Percentiles rank a stretch among this genome's conserved stretches.
Conservation (phyloP, 2,329 filamentous ascomycete genomes). For the Trichoderma oligosporum region DNA sequence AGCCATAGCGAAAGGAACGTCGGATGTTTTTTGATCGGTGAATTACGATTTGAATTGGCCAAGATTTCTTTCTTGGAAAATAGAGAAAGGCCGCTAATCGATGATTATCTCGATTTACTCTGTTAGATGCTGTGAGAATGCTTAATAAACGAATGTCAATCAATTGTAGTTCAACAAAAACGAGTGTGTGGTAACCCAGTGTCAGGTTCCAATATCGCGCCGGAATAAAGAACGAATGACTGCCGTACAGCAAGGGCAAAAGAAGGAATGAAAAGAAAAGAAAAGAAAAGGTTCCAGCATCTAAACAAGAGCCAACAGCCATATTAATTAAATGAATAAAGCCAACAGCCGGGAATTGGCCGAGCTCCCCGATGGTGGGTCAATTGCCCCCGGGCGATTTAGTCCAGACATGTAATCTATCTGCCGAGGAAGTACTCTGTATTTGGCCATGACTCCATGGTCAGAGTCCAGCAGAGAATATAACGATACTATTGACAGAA, state of each 20-base stretch:
- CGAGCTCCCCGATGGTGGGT: background rate
- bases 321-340: background rate
- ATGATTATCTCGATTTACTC: background rate
- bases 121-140: background rate
- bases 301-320: conserved; percentile 1
- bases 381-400: too few relatives aligned
- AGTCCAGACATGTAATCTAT: too few relatives aligned
- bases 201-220: background rate
- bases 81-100: background rate
- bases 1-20: background rate
- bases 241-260: too few relatives aligned
- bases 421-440: too few relatives aligned
- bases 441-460: too few relatives aligned
- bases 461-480: too few relatives aligned
- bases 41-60: background rate
- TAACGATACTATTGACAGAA: too few relatives aligned
- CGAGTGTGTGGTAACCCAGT: background rate
- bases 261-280: background rate
- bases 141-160: background rate
- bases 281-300: background rate
- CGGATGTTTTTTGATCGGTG: background rate
- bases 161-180: background rate
- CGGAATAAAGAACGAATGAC: conserved; percentile 10
- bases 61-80: background rate
- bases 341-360: background rate